phyloP scores from a whole-genome alignment of 2,329 filamentous ascomycete genomes.

The Colletotrichum graminicola region DNA sequence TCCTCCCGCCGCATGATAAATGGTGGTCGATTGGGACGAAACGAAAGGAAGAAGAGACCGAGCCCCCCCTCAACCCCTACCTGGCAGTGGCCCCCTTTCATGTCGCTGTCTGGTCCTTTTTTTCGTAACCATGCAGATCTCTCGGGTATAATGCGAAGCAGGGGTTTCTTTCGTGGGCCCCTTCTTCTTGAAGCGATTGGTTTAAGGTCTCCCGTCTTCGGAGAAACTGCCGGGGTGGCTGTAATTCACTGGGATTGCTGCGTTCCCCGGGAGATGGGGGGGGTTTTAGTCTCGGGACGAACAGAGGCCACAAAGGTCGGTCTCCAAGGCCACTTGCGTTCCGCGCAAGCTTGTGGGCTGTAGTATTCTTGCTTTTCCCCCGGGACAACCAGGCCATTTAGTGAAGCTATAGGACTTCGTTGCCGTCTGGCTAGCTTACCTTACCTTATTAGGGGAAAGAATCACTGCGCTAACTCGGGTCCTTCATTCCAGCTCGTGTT shows the following conservation, averaged over 20 bases:
- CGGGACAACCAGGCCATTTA: slow-evolving; percentile 26
- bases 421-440: not conserved
- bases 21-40: not conserved
- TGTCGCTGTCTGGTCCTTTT: slow-evolving; percentile 17
- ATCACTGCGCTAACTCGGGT: slow-evolving; percentile 18
- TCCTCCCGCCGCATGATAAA: slow-evolving; percentile 29
- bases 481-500: slow-evolving; percentile 28
- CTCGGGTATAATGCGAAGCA: slow-evolving; percentile 2
- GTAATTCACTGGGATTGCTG: slow-evolving; percentile 18
- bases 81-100: slow-evolving; percentile 9
- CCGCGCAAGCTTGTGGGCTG: slow-evolving; percentile 13
- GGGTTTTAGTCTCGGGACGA: not conserved
- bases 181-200: slow-evolving; percentile 1
- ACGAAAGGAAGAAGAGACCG: not conserved
- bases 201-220: not conserved
- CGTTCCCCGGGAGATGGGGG: not conserved
- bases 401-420: slow-evolving; percentile 10
- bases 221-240: not conserved
- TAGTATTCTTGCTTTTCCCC: slow-evolving; percentile 24
- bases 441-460: not conserved
- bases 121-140: not conserved
- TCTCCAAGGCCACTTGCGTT: not conserved
- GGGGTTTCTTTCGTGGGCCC: not conserved
- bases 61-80: not conserved
- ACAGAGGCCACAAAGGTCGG: not conserved